Percentiles rank a stretch among this genome's conserved stretches.
These are phyloP conservation scores for Endocalyx cinctus DNA, from an alignment of 2,329 filamentous ascomycete species.

Conservation along the genomic window DNA sequence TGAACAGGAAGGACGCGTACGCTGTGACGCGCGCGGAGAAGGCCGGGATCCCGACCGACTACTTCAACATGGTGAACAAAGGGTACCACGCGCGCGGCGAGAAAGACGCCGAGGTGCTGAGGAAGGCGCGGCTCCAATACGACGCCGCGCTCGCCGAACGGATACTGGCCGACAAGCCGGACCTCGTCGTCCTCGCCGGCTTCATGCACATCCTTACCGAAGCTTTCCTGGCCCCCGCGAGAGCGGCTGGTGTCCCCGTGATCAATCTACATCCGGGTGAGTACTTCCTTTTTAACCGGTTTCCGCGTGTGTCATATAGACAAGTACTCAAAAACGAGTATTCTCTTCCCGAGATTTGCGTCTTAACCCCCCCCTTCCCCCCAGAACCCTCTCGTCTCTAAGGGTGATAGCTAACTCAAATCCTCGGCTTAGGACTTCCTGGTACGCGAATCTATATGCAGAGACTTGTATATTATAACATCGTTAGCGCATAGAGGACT, in stretches of 20 bases:
- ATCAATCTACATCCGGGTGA: constrained; percentile 86
- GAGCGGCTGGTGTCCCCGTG: constrained; percentile 56
- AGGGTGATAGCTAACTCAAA: too few relatives aligned
- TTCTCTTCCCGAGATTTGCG: too few relatives aligned
- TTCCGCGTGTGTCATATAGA: too few relatives aligned
- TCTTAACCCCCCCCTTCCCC: too few relatives aligned
- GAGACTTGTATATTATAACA: too few relatives aligned
- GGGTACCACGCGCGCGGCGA: constrained; percentile 58
- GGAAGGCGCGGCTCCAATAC: constrained; percentile 61
- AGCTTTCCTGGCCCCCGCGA: constrained; percentile 65
- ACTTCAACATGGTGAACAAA: constrained; percentile 77
- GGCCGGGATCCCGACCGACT: constrained; percentile 65
- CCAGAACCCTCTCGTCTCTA: too few relatives aligned
- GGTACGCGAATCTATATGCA: too few relatives aligned
- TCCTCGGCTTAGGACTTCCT: too few relatives aligned
- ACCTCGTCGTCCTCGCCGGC: constrained; percentile 76
- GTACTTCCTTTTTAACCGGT: constrained; percentile 39
- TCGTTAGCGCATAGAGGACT: too few relatives aligned
- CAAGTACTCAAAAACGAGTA: too few relatives aligned
- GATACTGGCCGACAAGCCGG: constrained; percentile 60
- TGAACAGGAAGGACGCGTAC: constrained; percentile 45
- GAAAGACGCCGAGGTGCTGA: constrained; percentile 49
- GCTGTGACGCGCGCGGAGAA: constrained; percentile 38
- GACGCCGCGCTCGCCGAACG: constrained; percentile 69
- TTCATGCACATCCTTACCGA: constrained; percentile 81